Percentiles rank a stretch among this genome's conserved stretches.
phyloP scores from a whole-genome alignment of 2,329 filamentous ascomycete species.

The Venturia carpophila region DNA sequence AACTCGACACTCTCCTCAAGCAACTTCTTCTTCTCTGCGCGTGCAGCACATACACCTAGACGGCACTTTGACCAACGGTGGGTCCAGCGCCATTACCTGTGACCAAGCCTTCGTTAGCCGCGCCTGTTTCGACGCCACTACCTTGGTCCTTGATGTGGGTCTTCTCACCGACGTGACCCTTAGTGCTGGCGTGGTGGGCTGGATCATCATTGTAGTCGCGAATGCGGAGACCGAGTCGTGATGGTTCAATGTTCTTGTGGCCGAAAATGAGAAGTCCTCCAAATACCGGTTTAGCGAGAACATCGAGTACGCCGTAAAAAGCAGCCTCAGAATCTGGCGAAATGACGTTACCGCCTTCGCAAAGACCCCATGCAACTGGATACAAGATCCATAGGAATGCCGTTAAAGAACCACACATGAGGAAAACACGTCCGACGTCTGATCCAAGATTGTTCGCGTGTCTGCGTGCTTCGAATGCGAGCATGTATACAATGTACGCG shows the following conservation, averaged over 20 bases:
- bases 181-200: constrained; percentile 24
- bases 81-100: constrained; percentile 13
- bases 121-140: constrained; percentile 19
- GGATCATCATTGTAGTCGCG: constrained; percentile 40
- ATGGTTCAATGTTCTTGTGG: constrained; percentile 54
- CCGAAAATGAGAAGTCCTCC: constrained; percentile 53
- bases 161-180: constrained; percentile 17
- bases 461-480: constrained; percentile 48
- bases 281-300: constrained; percentile 58
- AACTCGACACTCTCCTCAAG: neutral
- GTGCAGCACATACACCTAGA: neutral
- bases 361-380: constrained; percentile 56
- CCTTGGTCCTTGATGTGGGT: constrained; percentile 21
- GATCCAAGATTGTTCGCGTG: constrained; percentile 49
- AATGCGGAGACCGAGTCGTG: constrained; percentile 47
- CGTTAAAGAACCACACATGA: constrained; percentile 51
- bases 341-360: constrained; percentile 58
- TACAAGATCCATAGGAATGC: constrained; percentile 57
- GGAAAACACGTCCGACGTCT: constrained; percentile 47
- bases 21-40: neutral
- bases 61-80: neutral
- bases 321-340: constrained; percentile 58
- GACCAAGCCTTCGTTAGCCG: no score
- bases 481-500: constrained; percentile 53
- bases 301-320: constrained; percentile 61